These are phyloP conservation scores for Hortiboletus flavorubellus DNA, from an alignment of 768 basidiomycete species.

Conservation along the genomic window DNA sequence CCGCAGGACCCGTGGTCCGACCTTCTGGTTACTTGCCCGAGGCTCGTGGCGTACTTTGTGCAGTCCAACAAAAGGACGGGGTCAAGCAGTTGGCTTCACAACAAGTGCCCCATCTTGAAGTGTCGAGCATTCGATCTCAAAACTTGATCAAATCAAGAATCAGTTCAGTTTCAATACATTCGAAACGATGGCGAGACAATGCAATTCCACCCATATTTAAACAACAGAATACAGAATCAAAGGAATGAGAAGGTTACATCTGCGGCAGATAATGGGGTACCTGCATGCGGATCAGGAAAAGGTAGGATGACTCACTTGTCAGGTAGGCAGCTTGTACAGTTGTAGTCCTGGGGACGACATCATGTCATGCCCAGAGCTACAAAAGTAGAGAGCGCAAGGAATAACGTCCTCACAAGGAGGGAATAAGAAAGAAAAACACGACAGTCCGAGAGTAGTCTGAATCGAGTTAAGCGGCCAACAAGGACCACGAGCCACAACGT, in stretches of 20 bases:
- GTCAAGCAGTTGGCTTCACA: no score
- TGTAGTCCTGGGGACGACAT: constrained; percentile 4
- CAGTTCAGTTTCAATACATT: no score
- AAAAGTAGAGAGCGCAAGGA: not conserved
- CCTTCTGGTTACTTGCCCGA: not conserved
- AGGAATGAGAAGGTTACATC: not conserved
- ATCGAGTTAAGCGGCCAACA: constrained; percentile 27
- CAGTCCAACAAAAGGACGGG: no score
- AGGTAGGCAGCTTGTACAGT: not conserved
- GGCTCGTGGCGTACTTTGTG: not conserved
- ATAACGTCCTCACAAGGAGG: constrained; percentile 16
- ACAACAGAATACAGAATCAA: not conserved
- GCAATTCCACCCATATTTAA: not conserved
- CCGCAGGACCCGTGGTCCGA: not conserved
- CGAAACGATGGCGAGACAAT: not conserved
- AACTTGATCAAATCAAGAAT: not conserved
- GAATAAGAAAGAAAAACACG: not conserved
- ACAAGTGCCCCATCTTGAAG: no score
- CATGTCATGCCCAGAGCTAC: not conserved
- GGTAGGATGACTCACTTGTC: not conserved
- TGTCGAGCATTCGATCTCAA: no score
- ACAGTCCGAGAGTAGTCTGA: constrained; percentile 36
- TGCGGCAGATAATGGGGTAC: not conserved
- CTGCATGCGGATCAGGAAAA: no score
- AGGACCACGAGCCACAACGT: constrained; percentile 26